A percentile compares a stretch with the other conserved stretches of the same genome.
These are phyloP conservation scores for Suillus subalutaceus DNA, from an alignment of 768 basidiomycete genomes.

Conservation along the genomic window DNA sequence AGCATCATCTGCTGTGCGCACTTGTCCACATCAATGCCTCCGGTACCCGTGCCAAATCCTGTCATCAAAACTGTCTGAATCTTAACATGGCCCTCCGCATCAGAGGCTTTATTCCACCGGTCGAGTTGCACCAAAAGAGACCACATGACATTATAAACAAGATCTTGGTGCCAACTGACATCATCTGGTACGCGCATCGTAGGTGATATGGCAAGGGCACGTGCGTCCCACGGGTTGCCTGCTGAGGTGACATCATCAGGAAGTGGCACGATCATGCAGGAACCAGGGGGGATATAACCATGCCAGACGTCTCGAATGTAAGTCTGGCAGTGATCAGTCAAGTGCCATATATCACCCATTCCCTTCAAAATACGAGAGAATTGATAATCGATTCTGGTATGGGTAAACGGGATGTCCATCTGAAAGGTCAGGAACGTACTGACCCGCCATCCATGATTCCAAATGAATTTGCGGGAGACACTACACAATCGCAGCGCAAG, in stretches of 20 bases:
- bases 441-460: conserved; percentile 34
- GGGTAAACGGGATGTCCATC: background rate
- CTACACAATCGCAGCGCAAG: conserved; percentile 24
- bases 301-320: conserved; percentile 17
- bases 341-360: conserved; percentile 15
- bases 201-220: conserved; percentile 29
- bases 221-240: background rate
- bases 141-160: conserved; percentile 40
- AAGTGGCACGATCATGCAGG: conserved; percentile 25
- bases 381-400: conserved; percentile 23
- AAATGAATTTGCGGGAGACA: conserved; percentile 33
- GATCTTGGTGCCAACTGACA: conserved; percentile 33
- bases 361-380: conserved; percentile 20
- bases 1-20: conserved; percentile 14
- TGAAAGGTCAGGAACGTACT: conserved; percentile 1
- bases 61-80: conserved; percentile 13
- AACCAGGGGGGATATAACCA: conserved; percentile 27
- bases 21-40: conserved; percentile 6
- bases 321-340: conserved; percentile 24
- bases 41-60: conserved; percentile 10
- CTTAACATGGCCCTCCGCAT: background rate
- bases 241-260: background rate
- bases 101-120: conserved; percentile 24
- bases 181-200: conserved; percentile 36
- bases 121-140: conserved; percentile 28